These are phyloP conservation scores for Candida khao-thaluensis DNA, from an alignment of 805 yeast species.

Conservation along the genomic window DNA sequence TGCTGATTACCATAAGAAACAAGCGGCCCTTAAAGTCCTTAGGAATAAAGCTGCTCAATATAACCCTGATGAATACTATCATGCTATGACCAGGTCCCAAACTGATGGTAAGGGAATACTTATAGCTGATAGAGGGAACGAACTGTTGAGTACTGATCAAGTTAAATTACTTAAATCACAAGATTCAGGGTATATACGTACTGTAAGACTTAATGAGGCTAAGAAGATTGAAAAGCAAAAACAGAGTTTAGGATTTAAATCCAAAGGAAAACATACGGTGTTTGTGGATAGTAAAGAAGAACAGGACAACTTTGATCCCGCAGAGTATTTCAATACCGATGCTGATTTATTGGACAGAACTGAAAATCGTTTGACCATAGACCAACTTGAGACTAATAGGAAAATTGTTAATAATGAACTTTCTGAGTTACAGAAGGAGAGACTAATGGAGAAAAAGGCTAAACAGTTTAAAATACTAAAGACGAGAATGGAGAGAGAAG, in stretches of 20 bases:
- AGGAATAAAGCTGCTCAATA: conserved; percentile 68
- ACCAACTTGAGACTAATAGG: conserved; percentile 52
- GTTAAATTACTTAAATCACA: conserved; percentile 84
- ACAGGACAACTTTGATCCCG: conserved; percentile 61
- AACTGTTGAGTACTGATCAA: conserved; percentile 65
- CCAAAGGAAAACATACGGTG: conserved; percentile 78
- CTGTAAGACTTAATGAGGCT: conserved; percentile 68
- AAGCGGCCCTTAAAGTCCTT: conserved; percentile 65
- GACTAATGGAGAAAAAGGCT: conserved; percentile 52
- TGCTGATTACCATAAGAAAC: conserved; percentile 56
- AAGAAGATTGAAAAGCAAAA: conserved; percentile 60
- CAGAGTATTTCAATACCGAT: conserved; percentile 68
- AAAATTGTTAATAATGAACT: conserved; percentile 28
- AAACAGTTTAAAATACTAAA: conserved; percentile 60
- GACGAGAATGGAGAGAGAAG: conserved; percentile 66
- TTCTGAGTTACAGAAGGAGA: conserved; percentile 27
- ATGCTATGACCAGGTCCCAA: conserved; percentile 75
- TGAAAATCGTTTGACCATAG: conserved; percentile 67
- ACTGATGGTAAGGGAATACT: conserved; percentile 72
- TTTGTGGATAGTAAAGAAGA: conserved; percentile 69
- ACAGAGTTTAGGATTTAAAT: conserved; percentile 47
- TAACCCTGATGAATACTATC: conserved; percentile 95
- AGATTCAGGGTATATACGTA: conserved; percentile 81
- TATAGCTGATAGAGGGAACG: conserved; percentile 63
- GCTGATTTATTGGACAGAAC: conserved; percentile 56